These are phyloP conservation scores for Letharia columbiana DNA, from an alignment of 495 filamentous ascomycete genomes.

Conservation along the genomic window DNA sequence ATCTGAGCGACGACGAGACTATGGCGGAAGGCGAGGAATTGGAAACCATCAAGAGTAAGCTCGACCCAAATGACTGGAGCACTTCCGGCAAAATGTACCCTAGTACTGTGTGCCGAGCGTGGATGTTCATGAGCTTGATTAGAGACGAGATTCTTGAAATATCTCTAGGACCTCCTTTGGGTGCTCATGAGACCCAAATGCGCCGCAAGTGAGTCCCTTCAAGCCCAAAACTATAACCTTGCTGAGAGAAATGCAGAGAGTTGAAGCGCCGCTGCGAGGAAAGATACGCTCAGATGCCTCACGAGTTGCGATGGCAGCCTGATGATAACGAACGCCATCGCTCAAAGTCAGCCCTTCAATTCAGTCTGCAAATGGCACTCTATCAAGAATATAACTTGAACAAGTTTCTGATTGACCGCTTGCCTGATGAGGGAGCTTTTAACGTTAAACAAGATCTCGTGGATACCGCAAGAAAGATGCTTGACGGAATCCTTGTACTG, in stretches of 20 bases:
- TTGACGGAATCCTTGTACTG: constrained; percentile 40
- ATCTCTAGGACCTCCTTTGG: constrained; percentile 40
- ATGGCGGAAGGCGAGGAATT: constrained; percentile 40
- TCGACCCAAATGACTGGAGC: constrained; percentile 50
- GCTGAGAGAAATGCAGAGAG: neutral
- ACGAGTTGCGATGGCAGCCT: constrained; percentile 31
- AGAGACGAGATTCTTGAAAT: constrained; percentile 54
- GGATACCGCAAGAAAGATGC: constrained; percentile 44
- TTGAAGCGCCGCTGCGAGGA: neutral
- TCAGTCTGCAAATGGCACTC: constrained; percentile 28
- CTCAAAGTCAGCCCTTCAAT: constrained; percentile 24
- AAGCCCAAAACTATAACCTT: neutral
- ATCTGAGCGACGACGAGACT: constrained; percentile 45
- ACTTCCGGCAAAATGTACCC: constrained; percentile 32
- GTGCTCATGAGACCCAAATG: constrained; percentile 28
- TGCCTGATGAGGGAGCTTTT: constrained; percentile 44
- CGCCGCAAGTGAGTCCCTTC: constrained; percentile 25
- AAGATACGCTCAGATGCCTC: constrained; percentile 24
- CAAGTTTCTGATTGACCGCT: constrained; percentile 50
- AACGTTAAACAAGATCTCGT: constrained; percentile 43
- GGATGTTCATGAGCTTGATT: constrained; percentile 40
- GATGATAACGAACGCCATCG: constrained; percentile 27
- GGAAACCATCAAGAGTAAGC: constrained; percentile 33
- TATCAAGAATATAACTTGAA: constrained; percentile 49
- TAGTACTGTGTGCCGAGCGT: constrained; percentile 40